These are phyloP conservation scores for Fusarium redolens DNA, from an alignment of 2,329 filamentous ascomycete genomes.

Conservation along the genomic window DNA sequence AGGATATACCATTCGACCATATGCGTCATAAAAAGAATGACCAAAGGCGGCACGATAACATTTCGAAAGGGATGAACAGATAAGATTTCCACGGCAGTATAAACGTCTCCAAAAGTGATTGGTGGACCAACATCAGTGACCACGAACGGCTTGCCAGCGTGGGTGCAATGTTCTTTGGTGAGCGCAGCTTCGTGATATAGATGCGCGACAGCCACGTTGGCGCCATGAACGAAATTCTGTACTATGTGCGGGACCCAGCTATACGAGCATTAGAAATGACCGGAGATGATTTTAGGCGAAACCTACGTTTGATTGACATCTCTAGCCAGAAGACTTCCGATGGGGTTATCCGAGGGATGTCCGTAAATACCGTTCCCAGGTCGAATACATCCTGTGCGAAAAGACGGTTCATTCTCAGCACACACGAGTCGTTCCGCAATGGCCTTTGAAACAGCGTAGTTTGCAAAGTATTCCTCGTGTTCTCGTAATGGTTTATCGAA, in stretches of 20 bases:
- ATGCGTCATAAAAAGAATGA: neutral
- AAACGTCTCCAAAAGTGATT: conserved; percentile 2
- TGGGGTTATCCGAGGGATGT: neutral
- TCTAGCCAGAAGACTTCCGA: neutral
- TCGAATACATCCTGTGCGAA: conserved; percentile 16
- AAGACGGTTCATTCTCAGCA: neutral
- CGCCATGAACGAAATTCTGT: conserved; percentile 2
- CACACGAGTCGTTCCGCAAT: neutral
- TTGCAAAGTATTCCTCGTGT: neutral
- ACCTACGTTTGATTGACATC: neutral
- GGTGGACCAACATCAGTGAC: conserved; percentile 1
- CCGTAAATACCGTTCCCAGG: conserved; percentile 16
- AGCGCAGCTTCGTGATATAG: conserved; percentile 12
- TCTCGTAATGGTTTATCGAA: neutral
- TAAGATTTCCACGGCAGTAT: neutral
- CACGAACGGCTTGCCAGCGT: conserved; percentile 9
- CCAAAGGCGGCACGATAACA: neutral
- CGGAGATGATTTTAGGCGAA: fast-evolving
- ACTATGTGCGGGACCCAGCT: conserved; percentile 11
- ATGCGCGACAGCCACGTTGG: conserved; percentile 16
- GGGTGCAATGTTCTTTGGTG: neutral
- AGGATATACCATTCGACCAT: conserved; percentile 3
- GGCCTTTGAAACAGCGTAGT: conserved; percentile 3
- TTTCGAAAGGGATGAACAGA: conserved; percentile 5
- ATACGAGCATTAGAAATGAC: neutral